Evolutionary conservation across 148 eudicot species (phyloP).

Genomic region (Chenopodium suecicum): DNA sequence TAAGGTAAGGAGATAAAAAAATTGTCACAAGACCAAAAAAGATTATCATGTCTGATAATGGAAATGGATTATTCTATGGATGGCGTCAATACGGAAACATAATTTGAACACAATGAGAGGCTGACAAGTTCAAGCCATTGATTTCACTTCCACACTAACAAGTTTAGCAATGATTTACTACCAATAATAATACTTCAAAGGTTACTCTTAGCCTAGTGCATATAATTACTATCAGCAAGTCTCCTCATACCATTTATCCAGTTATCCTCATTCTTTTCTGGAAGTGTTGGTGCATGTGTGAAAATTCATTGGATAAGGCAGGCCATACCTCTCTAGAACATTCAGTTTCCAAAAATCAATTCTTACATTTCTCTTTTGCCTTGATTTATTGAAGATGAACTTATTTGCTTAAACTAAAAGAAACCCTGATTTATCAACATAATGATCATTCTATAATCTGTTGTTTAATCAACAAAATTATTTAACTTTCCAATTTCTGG

Average conservation of each 20-base stretch:
- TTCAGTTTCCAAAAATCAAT: too few relatives aligned
- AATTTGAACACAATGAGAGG: not conserved
- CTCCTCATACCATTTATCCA: not conserved
- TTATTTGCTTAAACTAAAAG: too few relatives aligned
- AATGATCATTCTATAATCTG: too few relatives aligned
- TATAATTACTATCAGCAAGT: not conserved
- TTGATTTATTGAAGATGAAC: too few relatives aligned
- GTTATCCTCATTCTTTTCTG: not conserved
- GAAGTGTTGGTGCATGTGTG: too few relatives aligned
- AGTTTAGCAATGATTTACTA: not conserved
- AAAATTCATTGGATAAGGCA: too few relatives aligned
- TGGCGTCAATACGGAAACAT: not conserved
- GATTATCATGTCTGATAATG: not conserved
- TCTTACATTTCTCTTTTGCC: too few relatives aligned
- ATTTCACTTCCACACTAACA: not conserved
- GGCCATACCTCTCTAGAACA: too few relatives aligned
- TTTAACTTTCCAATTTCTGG: not conserved
- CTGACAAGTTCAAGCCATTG: not conserved
- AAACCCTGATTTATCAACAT: too few relatives aligned
- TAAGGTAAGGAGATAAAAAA: not conserved
- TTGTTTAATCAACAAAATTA: not conserved
- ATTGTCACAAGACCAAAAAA: not conserved
- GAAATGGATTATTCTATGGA: not conserved
- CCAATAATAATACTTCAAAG: not conserved
- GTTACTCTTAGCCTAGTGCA: not conserved